These are phyloP conservation scores for Ascochyta viciae-villosae DNA, from an alignment of 2,329 filamentous ascomycete genomes.

Conservation along the genomic window DNA sequence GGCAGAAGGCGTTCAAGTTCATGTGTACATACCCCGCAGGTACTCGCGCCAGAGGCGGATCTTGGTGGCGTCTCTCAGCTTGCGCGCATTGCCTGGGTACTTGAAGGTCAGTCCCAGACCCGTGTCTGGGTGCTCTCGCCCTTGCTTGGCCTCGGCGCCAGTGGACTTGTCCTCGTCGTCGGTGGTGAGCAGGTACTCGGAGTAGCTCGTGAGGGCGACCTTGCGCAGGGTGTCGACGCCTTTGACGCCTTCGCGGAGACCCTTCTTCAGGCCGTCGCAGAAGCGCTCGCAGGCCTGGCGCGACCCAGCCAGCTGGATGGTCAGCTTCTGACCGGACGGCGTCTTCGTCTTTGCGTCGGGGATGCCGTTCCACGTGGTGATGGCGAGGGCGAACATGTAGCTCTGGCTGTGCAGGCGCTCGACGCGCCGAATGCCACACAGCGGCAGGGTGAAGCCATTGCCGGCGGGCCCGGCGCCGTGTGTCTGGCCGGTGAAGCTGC, in stretches of 20 bases:
- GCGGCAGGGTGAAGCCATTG: constrained; percentile 93
- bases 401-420: constrained; percentile 92
- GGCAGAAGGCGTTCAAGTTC: constrained; percentile 7
- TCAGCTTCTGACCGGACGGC: constrained; percentile 79
- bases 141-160: constrained; percentile 49
- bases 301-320: constrained; percentile 87
- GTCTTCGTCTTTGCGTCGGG: constrained; percentile 52
- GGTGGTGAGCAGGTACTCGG: constrained; percentile 64
- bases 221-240: constrained; percentile 84
- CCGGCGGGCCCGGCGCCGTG: constrained; percentile 91
- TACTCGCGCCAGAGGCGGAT: constrained; percentile 99
- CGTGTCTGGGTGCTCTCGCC: constrained; percentile 79
- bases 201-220: constrained; percentile 86
- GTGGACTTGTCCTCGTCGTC: constrained; percentile 45
- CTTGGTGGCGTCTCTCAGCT: constrained; percentile 92
- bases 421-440: constrained; percentile 89
- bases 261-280: constrained; percentile 93
- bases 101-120: constrained; percentile 91
- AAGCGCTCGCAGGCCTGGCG: constrained; percentile 91
- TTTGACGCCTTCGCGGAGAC: constrained; percentile 83
- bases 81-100: constrained; percentile 93
- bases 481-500: constrained; percentile 88
- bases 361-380: constrained; percentile 89
- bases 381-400: constrained; percentile 88
- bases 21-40: constrained; percentile 62